These are phyloP conservation scores for Pyrenochaeta sp. DNA, from an alignment of 2,329 filamentous ascomycete species.

Conservation along the genomic window DNA sequence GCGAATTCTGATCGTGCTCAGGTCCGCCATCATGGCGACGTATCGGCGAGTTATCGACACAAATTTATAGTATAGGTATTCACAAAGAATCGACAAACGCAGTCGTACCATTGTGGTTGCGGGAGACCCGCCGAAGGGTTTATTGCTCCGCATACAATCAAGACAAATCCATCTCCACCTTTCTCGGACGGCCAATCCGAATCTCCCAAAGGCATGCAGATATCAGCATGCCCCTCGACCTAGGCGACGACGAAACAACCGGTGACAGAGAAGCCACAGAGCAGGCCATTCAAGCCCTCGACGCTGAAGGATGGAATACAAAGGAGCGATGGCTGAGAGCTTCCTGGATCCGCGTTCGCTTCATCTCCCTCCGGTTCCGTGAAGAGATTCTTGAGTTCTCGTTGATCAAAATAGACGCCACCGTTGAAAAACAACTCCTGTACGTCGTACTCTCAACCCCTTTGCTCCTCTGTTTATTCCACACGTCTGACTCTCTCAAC, in stretches of 20 bases:
- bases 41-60: slow-evolving; percentile 39
- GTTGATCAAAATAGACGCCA: slow-evolving; percentile 27
- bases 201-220: slow-evolving; percentile 42
- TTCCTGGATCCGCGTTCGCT: slow-evolving; percentile 38
- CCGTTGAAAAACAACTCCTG: slow-evolving; percentile 29
- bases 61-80: slow-evolving; percentile 42
- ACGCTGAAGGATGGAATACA: slow-evolving; percentile 51
- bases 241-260: slow-evolving; percentile 37
- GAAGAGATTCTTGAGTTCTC: slow-evolving; percentile 45
- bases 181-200: slow-evolving; percentile 41
- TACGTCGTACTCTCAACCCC: slow-evolving; percentile 3
- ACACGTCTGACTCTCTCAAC: background rate
- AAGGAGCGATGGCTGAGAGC: slow-evolving; percentile 30
- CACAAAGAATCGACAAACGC: slow-evolving; percentile 37
- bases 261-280: slow-evolving; percentile 22
- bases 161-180: slow-evolving; percentile 45
- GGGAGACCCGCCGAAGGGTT: slow-evolving; percentile 36
- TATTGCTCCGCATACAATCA: slow-evolving; percentile 40
- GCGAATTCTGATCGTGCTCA: slow-evolving; percentile 1
- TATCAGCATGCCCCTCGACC: slow-evolving; percentile 37
- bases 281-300: slow-evolving; percentile 27
- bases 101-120: slow-evolving; percentile 36
- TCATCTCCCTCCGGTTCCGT: slow-evolving; percentile 32
- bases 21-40: slow-evolving; percentile 42
- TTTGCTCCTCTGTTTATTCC: background rate